phyloP scores from a whole-genome alignment of 129 eudicot species.

The Chrysanthemum lavandulifolium region DNA sequence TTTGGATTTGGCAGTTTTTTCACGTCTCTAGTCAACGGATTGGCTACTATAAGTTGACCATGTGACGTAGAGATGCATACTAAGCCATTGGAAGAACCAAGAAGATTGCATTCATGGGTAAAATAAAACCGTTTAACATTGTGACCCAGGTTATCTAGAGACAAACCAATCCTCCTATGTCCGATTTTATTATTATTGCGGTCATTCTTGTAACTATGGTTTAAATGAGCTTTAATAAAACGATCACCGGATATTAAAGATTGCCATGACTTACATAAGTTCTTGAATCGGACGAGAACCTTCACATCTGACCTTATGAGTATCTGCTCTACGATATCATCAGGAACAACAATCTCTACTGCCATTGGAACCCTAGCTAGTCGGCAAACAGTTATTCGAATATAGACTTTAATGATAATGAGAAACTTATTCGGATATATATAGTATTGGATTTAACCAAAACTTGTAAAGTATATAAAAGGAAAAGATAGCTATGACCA shows the following conservation, averaged over 20 bases:
- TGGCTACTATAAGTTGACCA: neutral
- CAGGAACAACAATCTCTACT: neutral
- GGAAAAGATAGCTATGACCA: too few relatives aligned
- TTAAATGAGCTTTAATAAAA: neutral
- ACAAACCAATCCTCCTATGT: neutral
- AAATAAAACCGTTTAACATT: neutral
- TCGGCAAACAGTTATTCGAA: too few relatives aligned
- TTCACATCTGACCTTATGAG: neutral
- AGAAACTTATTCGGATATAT: too few relatives aligned
- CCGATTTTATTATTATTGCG: neutral
- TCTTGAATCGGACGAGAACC: neutral
- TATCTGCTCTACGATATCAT: neutral
- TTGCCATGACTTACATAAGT: constrained; percentile 1
- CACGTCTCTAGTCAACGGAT: constrained; percentile 4
- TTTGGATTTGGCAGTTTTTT: neutral
- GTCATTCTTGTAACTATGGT: neutral
- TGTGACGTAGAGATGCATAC: constrained; percentile 4
- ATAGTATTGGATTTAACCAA: too few relatives aligned
- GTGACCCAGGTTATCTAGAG: neutral
- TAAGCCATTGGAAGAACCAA: constrained; percentile 4
- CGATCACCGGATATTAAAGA: too few relatives aligned
- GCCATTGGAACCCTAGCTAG: too few relatives aligned
- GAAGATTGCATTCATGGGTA: too few relatives aligned
- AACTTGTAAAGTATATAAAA: too few relatives aligned
- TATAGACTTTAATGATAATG: too few relatives aligned